Percentiles rank a stretch among this genome's conserved stretches.
Evolutionary conservation across 202 grass and related monocot species (phyloP).

Genomic region (Schoenoplectus triqueter): DNA sequence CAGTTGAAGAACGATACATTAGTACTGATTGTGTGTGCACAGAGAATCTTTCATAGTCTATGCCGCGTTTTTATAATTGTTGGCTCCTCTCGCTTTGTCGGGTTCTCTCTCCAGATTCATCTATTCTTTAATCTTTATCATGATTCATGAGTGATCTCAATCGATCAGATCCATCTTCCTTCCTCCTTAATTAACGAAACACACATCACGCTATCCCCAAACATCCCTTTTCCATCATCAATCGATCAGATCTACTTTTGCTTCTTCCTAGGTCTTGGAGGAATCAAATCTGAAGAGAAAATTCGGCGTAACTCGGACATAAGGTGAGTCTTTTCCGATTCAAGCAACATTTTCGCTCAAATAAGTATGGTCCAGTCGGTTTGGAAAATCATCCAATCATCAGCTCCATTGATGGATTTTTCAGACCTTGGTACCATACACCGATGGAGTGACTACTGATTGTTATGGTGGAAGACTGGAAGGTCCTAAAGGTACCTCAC

Average conservation of each 20-base stretch:
- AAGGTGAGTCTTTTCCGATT: constrained; percentile 11
- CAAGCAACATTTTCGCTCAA: background rate
- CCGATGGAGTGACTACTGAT: background rate
- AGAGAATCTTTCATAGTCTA: background rate
- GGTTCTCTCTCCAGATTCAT: constrained; percentile 1
- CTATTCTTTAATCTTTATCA: constrained; percentile 13
- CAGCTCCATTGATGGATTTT: background rate
- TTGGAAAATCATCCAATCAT: background rate
- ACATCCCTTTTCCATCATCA: background rate
- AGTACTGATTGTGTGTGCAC: background rate
- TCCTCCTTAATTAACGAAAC: background rate
- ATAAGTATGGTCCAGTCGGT: background rate
- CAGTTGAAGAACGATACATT: background rate
- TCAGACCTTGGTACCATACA: background rate
- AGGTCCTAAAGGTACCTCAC: background rate
- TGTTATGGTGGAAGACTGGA: background rate
- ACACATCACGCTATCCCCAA: background rate
- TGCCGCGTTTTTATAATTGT: constrained; percentile 27
- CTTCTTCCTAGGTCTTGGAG: too few species aligned
- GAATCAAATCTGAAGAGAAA: background rate
- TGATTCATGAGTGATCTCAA: background rate
- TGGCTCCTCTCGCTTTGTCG: background rate
- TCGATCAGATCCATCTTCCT: background rate
- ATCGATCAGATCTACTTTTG: background rate
- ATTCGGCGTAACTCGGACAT: background rate